Evolutionary conservation across 305 asterid genomes (phyloP).

Genomic region (Solanum hybrid): DNA sequence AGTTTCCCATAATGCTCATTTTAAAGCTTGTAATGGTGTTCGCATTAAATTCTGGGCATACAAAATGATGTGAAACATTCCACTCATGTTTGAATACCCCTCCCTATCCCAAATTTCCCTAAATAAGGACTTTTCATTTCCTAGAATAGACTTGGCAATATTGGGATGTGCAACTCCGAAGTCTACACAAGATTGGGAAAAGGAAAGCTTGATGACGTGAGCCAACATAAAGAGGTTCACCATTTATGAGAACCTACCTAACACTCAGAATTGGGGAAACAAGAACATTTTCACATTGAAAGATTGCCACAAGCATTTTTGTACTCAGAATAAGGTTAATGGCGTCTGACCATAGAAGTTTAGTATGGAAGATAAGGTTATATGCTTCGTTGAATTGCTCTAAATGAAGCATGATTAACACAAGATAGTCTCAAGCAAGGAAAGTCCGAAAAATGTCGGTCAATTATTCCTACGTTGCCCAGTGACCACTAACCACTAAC

Average conservation of each 20-base stretch:
- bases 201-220: not conserved
- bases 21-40: not conserved
- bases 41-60: not conserved
- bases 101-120: not conserved
- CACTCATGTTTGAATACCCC: not conserved
- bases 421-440: not conserved
- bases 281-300: not conserved
- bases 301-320: not conserved
- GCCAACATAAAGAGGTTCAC: not conserved
- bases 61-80: not conserved
- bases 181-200: not conserved
- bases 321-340: not conserved
- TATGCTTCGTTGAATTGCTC: not conserved
- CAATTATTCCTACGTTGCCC: not conserved
- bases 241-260: not conserved
- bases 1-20: not conserved
- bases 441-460: not conserved
- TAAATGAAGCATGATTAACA: not conserved
- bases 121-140: not conserved
- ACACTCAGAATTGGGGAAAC: not conserved
- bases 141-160: not conserved
- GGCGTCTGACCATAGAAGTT: not conserved
- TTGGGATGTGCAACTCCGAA: not conserved
- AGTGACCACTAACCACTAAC: not conserved
- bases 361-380: not conserved